Evolutionary conservation across 2,329 filamentous ascomycete species (phyloP), one percentile per base, ranked within the genome.

Genomic region (Metarhizium anisopliae): DNA sequence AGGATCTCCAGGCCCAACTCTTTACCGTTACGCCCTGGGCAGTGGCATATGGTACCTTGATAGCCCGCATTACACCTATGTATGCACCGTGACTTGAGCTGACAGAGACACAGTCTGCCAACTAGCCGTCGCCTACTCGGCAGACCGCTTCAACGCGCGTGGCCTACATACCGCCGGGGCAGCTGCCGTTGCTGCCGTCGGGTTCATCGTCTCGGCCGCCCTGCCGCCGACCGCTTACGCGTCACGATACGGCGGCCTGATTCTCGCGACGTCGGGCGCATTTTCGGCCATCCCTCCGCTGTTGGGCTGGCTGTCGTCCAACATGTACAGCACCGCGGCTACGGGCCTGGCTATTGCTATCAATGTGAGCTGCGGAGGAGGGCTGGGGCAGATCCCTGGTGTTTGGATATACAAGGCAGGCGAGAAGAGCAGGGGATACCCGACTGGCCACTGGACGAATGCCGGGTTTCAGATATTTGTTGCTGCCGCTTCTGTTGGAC

Each of bases 391-490:
- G 67, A 89, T 90, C 45, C 79, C 83, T 0, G 86, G 85, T 0
- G 84, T 88, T 1, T 90, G 85, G 85, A 89, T 88, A 59, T 89
- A 89, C 70, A 86, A 85, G 64, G 74, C 80, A 1, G 70, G 79
- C 11, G 84, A 90, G 67, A 78, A 77, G 18, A 67, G 71, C 25
- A 69, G 61, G 10, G 86, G 86, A 0, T 89, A 87, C 65, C 84
- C 84, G 0, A 89, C 85, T 0, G 86, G 86, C 0, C 85, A 89
- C 64, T 87, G 82, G 81, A 79, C 77, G 4, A 86, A 87, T 64
- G 82, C 81, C 2, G 83, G 63, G 11, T 67, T 86, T 60, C 63
- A 86, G 45, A 71, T 86, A 13, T 77, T 85, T 58, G 83, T 85
- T 18, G 43, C 51, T n/a, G n/a, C 13, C 4, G 51, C n/a, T 8